Evolutionary conservation across 371 early-diverging fungal species (phyloP), one percentile per base, ranked within the genome.

Genomic region (Haplosporangium sp.): DNA sequence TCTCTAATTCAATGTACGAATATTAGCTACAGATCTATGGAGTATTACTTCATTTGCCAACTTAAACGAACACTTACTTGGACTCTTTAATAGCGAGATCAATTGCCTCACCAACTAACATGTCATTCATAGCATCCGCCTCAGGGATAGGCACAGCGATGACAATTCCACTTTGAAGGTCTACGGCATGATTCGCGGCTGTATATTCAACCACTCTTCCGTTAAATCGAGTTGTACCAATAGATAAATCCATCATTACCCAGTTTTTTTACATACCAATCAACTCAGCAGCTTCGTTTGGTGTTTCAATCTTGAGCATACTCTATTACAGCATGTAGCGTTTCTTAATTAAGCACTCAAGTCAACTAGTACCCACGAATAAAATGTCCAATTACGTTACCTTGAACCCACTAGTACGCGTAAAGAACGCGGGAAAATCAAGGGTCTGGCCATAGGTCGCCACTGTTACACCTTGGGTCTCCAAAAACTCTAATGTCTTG

Each of bases 391-490:
- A n/a, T 27, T 2, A n/a, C 40, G 61, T 61, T 83, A 88, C 90
- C 69, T 88, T 72, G 56, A 90, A 89, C 1, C 94, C 96, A 66
- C 94, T 93, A 4, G 87, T 85, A 0, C 91, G 92, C 2, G 92
- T 91, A 79, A 95, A 98, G 84, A 98, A 98, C 0, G 97, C 96
- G 8, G 98, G 98, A 61, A 98, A 96, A 17, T 90, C 88, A 0
- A 75, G 75, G 4, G 84, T 82, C 11, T 83, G 68, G 10, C 94
- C 94, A 68, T 89, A 86, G 0, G 96, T 93, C 1, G 92, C 87
- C 0, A 97, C 97, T 0, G 97, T 91, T 0, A 97, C 97, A 37
- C 98, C 98, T 77, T 94, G 94, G 0, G 98, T 97, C 84, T 98
- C 98, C 83, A 98, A 82, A 37, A 90, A 94, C 83, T 98, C 98